Base-by-base conservation (phyloP, 169 alveolate species). In the Plasmodium coatneyi region DNA sequence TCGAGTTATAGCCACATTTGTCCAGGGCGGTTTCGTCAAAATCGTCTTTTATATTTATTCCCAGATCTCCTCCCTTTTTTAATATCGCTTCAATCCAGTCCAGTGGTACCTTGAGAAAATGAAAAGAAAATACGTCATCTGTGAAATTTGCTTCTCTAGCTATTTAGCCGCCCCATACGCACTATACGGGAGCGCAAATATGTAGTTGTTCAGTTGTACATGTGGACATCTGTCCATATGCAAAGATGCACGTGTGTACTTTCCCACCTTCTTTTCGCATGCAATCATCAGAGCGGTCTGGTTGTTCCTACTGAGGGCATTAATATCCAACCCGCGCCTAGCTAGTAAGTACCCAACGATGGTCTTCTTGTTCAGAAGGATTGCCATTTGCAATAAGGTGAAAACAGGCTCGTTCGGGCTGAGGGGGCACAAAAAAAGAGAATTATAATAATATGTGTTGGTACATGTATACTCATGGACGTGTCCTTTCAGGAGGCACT, bases 221-320 rank as follows among this genome's bases (percentile, higher is more conserved):
- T 49, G 60, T 49, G 22, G 60, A 22, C 76, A 66, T 5, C 12
- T 49, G n/a, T 9, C 30, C 12, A 25, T 66, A 82, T 56, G 52
- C 25, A 56, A 16, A 52, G 43, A 32, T 32, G 34, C 60, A 46
- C 49, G 60, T 49, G 71, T 80, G 16, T 14, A 25, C 19, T 22
- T 80, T 10, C 72, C 16, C 71, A 87, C 93, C 72, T 56, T 87
- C 72, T 72, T 87, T 30, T 87, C 93, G 34, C 93, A 87, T 5
- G 93, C 93, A 56, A 87, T 87, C 93, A 87, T 87, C 22, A 87
- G 49, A 78, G 93, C 93, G 71, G 93, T 87, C 81, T 87, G 93
- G 74, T 87, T 87, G 34, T 87, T 78, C 52, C 89, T 87, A 70
- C 93, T 87, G 36, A 87, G 84, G 14, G 82, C 93, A 76, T 87